Percentiles rank a stretch among this genome's conserved stretches.
Conservation (phyloP, 768 basidiomycete species). For the Trametes cingulata region DNA sequence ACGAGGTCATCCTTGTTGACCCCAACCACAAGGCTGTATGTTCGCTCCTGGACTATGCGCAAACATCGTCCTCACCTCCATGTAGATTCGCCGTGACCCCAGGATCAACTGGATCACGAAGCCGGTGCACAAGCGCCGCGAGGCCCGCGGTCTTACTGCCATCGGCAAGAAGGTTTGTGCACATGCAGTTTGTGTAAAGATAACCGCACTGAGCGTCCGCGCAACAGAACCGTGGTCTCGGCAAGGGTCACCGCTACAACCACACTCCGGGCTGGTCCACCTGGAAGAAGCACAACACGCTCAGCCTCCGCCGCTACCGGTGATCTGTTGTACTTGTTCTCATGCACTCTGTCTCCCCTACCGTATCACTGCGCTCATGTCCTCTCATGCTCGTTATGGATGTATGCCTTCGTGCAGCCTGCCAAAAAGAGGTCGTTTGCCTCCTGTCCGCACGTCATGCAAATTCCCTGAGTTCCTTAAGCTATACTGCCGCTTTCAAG, state of each 20-base stretch:
- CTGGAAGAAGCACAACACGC: constrained; percentile 99
- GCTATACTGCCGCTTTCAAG: background rate
- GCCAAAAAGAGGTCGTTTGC: constrained; percentile 21
- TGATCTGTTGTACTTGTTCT: constrained; percentile 39
- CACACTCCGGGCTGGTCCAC: constrained; percentile 87
- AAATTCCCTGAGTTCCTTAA: no score
- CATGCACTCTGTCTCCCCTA: constrained; percentile 32
- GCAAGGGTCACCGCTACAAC: constrained; percentile 94
- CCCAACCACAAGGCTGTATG: constrained; percentile 91
- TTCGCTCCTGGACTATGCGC: constrained; percentile 10
- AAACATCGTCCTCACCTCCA: background rate
- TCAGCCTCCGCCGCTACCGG: constrained; percentile 87
- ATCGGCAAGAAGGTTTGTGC: constrained; percentile 86
- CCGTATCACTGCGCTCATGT: constrained; percentile 27
- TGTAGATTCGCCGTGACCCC: constrained; percentile 88
- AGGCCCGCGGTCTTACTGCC: constrained; percentile 95
- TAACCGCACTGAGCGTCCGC: background rate
- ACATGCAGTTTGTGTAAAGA: constrained; percentile 1
- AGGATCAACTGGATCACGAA: constrained; percentile 99
- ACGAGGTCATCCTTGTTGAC: constrained; percentile 98
- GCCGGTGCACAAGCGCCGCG: constrained; percentile 98
- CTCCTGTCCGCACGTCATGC: background rate
- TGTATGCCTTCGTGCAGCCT: constrained; percentile 32
- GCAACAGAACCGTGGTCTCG: constrained; percentile 90
- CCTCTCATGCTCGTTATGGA: constrained; percentile 32